Evolutionary conservation across 768 basidiomycete genomes (phyloP).

Genomic region (Exidia glandulosa): DNA sequence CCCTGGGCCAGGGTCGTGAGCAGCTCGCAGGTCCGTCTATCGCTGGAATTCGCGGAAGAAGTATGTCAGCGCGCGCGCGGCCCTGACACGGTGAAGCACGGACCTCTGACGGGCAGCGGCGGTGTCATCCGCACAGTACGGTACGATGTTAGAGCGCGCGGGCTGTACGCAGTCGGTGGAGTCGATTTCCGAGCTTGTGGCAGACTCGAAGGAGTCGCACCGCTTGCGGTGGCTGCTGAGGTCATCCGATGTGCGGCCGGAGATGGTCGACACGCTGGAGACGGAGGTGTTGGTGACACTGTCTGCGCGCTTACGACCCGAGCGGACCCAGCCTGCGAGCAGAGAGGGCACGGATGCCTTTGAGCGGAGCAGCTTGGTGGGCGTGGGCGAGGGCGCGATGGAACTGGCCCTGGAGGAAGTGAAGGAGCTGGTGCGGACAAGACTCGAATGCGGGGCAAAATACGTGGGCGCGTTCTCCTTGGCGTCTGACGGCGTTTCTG

Average conservation of each 20-base stretch:
- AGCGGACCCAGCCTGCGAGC: neutral
- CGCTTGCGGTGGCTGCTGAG: neutral
- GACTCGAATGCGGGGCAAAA: neutral
- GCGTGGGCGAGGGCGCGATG: neutral
- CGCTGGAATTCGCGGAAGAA: neutral
- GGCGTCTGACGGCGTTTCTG: neutral
- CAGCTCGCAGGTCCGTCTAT: neutral
- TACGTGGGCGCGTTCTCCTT: neutral
- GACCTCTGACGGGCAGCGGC: neutral
- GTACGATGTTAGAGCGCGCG: neutral
- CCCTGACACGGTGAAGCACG: neutral
- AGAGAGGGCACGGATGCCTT: neutral
- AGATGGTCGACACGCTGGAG: neutral
- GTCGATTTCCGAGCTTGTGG: neutral
- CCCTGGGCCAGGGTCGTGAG: conserved; percentile 14
- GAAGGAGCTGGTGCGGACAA: neutral
- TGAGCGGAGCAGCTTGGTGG: neutral
- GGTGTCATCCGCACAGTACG: neutral
- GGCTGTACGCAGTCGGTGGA: neutral
- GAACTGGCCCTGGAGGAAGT: neutral
- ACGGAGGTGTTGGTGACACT: neutral
- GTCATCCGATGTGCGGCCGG: neutral
- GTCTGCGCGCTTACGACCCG: neutral
- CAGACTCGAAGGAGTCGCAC: neutral
- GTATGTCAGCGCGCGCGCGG: neutral